Percentiles rank a stretch among this genome's conserved stretches.
Evolutionary conservation across 768 basidiomycete genomes (phyloP).

Genomic region (Lepiota brunneoincarnata): DNA sequence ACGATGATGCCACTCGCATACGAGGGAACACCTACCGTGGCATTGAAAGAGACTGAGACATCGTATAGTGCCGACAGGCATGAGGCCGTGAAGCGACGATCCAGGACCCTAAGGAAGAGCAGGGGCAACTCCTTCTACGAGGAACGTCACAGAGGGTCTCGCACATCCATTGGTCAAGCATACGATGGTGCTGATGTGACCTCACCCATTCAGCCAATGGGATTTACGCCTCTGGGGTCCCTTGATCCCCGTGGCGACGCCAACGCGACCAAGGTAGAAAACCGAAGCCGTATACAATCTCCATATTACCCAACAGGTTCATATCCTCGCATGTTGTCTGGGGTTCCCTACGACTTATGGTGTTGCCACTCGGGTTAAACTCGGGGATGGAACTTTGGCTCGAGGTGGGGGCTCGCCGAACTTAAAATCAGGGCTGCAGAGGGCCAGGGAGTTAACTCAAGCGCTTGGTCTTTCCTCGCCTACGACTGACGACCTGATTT

Average conservation of each 20-base stretch:
- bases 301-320: constrained; percentile 57
- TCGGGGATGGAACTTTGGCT: constrained; percentile 23
- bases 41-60: constrained; percentile 32
- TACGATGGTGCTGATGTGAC: constrained; percentile 54
- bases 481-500: constrained; percentile 29
- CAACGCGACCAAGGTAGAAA: constrained; percentile 29
- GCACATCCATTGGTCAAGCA: constrained; percentile 33
- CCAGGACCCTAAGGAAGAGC: constrained; percentile 30
- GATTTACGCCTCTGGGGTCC: background rate
- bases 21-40: constrained; percentile 23
- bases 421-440: constrained; percentile 41
- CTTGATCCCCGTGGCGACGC: background rate
- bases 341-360: constrained; percentile 33
- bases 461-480: constrained; percentile 39
- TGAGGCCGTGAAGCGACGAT: constrained; percentile 31
- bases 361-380: constrained; percentile 32
- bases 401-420: constrained; percentile 29
- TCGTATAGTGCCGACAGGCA: constrained; percentile 41
- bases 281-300: constrained; percentile 68
- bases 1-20: constrained; percentile 46
- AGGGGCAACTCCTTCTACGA: constrained; percentile 20
- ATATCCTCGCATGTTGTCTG: constrained; percentile 52
- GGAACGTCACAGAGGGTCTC: constrained; percentile 26
- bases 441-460: constrained; percentile 29
- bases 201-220: constrained; percentile 32